phyloP scores from a whole-genome alignment of 148 eudicot species.

The Simmondsia chinensis region DNA sequence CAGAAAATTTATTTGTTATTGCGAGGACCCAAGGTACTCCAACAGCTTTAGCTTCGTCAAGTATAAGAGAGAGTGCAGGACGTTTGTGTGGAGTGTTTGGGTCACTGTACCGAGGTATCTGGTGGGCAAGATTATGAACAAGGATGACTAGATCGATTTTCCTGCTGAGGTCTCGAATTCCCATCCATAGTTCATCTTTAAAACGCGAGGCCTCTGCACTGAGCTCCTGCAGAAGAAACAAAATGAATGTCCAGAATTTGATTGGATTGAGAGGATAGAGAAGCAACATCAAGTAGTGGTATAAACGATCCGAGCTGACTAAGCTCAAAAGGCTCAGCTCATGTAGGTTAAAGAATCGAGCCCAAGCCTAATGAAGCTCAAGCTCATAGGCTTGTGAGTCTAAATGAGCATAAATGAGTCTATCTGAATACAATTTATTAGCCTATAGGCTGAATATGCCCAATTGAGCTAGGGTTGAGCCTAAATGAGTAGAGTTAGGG shows the following conservation, averaged over 20 bases:
- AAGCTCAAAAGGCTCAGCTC: too few relatives aligned
- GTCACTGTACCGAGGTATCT: slow-evolving; percentile 54
- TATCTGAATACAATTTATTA: too few relatives aligned
- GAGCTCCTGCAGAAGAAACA: slow-evolving; percentile 53
- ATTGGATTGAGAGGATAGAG: background rate
- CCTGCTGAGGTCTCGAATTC: slow-evolving; percentile 77
- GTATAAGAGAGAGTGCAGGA: slow-evolving; percentile 67
- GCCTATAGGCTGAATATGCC: too few relatives aligned
- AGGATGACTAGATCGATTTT: slow-evolving; percentile 85
- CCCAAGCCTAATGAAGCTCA: too few relatives aligned
- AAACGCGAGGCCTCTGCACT: slow-evolving; percentile 70
- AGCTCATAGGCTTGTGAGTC: too few relatives aligned
- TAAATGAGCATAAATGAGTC: too few relatives aligned
- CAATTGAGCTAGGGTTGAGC: too few relatives aligned
- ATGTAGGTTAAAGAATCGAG: too few relatives aligned
- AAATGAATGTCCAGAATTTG: background rate
- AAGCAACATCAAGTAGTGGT: background rate
- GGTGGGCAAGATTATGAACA: slow-evolving; percentile 91
- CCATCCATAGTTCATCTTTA: slow-evolving; percentile 87
- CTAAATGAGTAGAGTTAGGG: too few relatives aligned
- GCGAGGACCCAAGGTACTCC: slow-evolving; percentile 99
- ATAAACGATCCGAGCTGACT: too few relatives aligned
- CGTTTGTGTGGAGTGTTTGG: slow-evolving; percentile 35
- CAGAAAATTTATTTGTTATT: slow-evolving; percentile 83
- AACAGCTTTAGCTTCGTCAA: slow-evolving; percentile 90